Conservation (phyloP, 768 basidiomycete genomes). For the Suillus brevipes region DNA sequence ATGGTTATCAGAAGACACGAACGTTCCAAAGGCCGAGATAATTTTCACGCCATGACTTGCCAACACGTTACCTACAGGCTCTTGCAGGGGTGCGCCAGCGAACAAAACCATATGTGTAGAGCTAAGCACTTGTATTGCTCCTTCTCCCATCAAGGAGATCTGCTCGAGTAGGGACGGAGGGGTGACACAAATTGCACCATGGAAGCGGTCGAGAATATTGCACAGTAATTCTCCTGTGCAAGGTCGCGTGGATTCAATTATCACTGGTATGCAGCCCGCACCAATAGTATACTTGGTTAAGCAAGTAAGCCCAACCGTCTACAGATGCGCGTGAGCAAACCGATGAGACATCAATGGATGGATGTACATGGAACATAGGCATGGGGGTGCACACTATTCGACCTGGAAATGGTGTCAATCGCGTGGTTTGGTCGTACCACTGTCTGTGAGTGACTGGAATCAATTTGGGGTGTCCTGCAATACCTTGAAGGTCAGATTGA, state of each 20-base stretch:
- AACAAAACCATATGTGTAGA: background rate
- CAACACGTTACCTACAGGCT: background rate
- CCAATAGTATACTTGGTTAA: background rate
- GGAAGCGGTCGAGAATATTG: background rate
- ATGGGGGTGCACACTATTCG: background rate
- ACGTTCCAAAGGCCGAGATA: background rate
- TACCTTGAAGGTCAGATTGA: background rate
- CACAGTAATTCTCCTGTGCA: background rate
- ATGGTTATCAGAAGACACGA: background rate
- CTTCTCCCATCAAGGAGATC: background rate
- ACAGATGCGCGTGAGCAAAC: background rate
- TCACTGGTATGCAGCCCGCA: background rate
- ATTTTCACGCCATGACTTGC: background rate
- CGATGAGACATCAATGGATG: background rate
- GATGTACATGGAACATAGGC: background rate
- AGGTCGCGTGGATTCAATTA: background rate
- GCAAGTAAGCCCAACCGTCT: background rate
- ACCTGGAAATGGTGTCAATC: background rate
- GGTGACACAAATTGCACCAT: background rate
- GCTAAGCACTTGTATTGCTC: background rate
- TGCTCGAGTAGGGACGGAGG: background rate
- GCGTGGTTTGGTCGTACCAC: background rate
- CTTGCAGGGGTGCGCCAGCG: background rate
- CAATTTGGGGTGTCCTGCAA: background rate
- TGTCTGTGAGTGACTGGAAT: background rate